Evolutionary conservation across 2,329 filamentous ascomycete species (phyloP).

Genomic region (Paradendryphiella salina): DNA sequence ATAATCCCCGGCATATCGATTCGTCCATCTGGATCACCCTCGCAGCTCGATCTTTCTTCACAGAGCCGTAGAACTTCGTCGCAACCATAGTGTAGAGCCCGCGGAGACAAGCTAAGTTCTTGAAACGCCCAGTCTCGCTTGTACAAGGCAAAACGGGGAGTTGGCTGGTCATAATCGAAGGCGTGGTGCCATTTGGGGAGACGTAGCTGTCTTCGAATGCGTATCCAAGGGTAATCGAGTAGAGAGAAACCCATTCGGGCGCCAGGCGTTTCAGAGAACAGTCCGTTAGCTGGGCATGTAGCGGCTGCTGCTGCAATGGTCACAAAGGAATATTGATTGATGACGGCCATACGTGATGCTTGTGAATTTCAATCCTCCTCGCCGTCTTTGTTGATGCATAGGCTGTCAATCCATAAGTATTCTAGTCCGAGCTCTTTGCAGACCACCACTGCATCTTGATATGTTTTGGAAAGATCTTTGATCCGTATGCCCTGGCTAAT

Average conservation of each 20-base stretch:
- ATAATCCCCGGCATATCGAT: neutral
- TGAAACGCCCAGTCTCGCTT: constrained; percentile 1
- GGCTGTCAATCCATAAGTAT: constrained; percentile 5
- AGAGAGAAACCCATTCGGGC: neutral
- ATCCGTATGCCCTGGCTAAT: neutral
- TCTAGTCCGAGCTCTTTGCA: neutral
- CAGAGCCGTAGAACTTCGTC: constrained; percentile 17
- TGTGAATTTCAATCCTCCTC: constrained; percentile 1
- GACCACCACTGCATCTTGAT: neutral
- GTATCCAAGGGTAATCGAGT: neutral
- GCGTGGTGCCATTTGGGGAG: neutral
- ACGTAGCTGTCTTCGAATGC: neutral
- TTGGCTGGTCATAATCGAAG: neutral
- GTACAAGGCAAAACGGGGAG: neutral
- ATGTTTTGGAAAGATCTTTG: neutral
- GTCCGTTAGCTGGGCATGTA: neutral
- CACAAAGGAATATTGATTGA: neutral
- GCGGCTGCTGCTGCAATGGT: neutral
- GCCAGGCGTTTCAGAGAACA: neutral
- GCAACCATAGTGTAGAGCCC: constrained; percentile 4
- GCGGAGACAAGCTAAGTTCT: constrained; percentile 2
- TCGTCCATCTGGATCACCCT: neutral
- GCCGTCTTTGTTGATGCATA: constrained; percentile 8
- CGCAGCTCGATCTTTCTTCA: neutral
- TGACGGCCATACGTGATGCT: constrained; percentile 1